These are phyloP conservation scores for Ophiosphaerella korrae DNA, from an alignment of 2,329 filamentous ascomycete genomes.

Conservation along the genomic window DNA sequence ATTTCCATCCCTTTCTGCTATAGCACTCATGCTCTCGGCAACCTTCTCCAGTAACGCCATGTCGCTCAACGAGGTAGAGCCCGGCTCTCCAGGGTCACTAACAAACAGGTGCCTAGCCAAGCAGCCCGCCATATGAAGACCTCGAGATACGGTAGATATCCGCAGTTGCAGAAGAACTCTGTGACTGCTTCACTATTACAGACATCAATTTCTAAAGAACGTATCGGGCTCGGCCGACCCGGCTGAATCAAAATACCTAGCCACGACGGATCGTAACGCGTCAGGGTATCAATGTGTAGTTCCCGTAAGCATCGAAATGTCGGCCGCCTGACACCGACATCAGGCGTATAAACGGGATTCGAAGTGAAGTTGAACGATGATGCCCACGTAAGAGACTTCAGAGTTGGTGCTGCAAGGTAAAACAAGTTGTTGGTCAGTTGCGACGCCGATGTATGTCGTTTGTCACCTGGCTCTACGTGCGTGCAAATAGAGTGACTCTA, in stretches of 20 bases:
- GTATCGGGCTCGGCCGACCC: background rate
- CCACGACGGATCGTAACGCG: background rate
- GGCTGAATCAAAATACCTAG: conserved; percentile 1
- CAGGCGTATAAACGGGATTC: background rate
- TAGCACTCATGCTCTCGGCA: too few species aligned
- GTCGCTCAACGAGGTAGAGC: too few species aligned
- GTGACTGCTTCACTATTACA: background rate
- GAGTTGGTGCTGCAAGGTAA: conserved; percentile 1
- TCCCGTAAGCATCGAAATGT: conserved; percentile 1
- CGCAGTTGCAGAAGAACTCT: conserved; percentile 2
- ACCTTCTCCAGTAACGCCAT: too few species aligned
- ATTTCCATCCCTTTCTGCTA: too few species aligned
- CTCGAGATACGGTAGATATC: conserved; percentile 1
- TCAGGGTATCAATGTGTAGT: background rate
- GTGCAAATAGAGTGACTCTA: background rate
- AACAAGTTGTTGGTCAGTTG: background rate
- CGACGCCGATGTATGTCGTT: background rate
- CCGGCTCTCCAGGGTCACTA: too few species aligned
- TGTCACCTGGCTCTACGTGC: background rate
- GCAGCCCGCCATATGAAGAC: conserved; percentile 1
- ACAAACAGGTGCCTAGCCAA: too few species aligned
- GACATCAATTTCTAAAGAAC: conserved; percentile 1
- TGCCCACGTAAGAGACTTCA: conserved; percentile 3
- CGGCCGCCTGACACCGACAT: background rate
- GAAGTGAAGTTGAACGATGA: background rate